These are phyloP conservation scores for Cyberlindnera nakhonratchasimensis DNA, from an alignment of 805 yeast species.

Conservation along the genomic window DNA sequence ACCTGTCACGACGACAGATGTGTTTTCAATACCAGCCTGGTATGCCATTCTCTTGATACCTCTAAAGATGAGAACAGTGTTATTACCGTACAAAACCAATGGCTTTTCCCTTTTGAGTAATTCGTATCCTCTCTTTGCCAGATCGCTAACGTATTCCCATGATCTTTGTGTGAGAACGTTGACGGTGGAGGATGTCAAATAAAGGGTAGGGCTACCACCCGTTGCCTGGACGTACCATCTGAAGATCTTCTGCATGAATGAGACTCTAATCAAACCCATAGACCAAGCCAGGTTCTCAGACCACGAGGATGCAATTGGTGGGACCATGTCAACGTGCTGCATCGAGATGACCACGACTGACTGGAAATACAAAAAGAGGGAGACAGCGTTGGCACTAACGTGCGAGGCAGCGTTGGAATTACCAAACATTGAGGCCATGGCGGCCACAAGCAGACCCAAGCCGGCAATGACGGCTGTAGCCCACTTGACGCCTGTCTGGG, in stretches of 20 bases:
- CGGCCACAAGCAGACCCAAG: constrained; percentile 78
- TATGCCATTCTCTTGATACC: constrained; percentile 86
- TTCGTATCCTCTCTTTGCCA: constrained; percentile 29
- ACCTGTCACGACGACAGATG: constrained; percentile 81
- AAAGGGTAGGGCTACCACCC: constrained; percentile 79
- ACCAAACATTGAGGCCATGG: constrained; percentile 78
- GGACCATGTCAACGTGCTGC: constrained; percentile 81
- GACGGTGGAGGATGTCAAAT: constrained; percentile 55
- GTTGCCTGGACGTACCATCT: constrained; percentile 86
- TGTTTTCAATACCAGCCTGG: constrained; percentile 72
- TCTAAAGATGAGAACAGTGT: constrained; percentile 64
- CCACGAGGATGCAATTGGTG: constrained; percentile 94
- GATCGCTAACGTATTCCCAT: constrained; percentile 26
- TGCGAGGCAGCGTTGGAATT: constrained; percentile 88
- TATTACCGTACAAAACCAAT: constrained; percentile 44
- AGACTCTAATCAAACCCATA: constrained; percentile 78
- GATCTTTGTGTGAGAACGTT: constrained; percentile 77
- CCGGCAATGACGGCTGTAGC: constrained; percentile 91
- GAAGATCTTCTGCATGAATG: constrained; percentile 80
- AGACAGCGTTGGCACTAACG: constrained; percentile 80
- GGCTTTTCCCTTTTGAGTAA: constrained; percentile 36
- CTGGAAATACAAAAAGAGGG: constrained; percentile 85
- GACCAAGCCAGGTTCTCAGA: constrained; percentile 92
- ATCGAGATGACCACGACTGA: constrained; percentile 78
- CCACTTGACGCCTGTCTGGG: constrained; percentile 95